Percentiles rank a stretch among this genome's conserved stretches.
These are phyloP conservation scores for Phylloporus sp. DNA, from an alignment of 768 basidiomycete genomes.

Conservation along the genomic window DNA sequence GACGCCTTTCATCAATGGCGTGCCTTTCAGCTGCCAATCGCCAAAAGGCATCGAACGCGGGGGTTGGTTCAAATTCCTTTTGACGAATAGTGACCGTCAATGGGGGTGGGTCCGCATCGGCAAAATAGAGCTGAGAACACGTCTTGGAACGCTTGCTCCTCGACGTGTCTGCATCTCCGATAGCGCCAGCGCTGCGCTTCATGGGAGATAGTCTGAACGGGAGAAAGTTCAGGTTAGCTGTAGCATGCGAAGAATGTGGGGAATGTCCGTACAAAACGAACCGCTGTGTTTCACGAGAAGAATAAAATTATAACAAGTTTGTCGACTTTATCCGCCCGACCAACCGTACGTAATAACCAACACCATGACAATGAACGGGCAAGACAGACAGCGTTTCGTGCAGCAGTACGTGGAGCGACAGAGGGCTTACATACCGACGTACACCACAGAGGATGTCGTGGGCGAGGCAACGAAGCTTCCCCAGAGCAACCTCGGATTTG, in stretches of 20 bases:
- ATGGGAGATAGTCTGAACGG: background rate
- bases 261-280: background rate
- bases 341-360: background rate
- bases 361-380: slow-evolving; percentile 18
- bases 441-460: slow-evolving; percentile 40
- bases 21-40: slow-evolving; percentile 54
- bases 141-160: slow-evolving; percentile 24
- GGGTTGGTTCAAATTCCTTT: slow-evolving; percentile 39
- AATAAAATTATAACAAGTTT: background rate
- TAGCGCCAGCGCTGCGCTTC: slow-evolving; percentile 20
- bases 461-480: slow-evolving; percentile 13
- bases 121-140: slow-evolving; percentile 16
- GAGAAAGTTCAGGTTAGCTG: background rate
- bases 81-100: slow-evolving; percentile 35
- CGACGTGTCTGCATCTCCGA: slow-evolving; percentile 11
- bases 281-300: slow-evolving; percentile 2
- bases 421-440: slow-evolving; percentile 37
- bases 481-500: slow-evolving; percentile 24
- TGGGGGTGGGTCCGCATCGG: slow-evolving; percentile 16
- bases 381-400: slow-evolving; percentile 43
- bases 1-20: slow-evolving; percentile 51
- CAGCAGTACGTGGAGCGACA: slow-evolving; percentile 50
- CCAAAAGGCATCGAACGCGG: slow-evolving; percentile 62
- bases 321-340: background rate
- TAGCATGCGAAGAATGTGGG: background rate